Evolutionary conservation across 192 early-diverging fungal genomes (phyloP), one percentile per base, ranked within the genome.

Genomic region (Tieghemiomyces parasiticus): DNA sequence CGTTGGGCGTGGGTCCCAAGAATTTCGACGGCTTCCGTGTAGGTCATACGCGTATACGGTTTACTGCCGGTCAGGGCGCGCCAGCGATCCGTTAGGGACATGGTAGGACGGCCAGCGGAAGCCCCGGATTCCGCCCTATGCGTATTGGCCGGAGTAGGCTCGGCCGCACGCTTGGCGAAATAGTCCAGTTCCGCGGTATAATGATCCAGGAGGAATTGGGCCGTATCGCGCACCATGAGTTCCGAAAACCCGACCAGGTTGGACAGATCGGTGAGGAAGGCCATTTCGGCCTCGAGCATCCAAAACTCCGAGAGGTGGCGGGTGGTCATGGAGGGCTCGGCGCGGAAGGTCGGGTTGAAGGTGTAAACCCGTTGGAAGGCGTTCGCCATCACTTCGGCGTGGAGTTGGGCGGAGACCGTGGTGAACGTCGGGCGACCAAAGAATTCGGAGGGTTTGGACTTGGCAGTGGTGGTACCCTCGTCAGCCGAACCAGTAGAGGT

Each of bases 301-400:
- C 90, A 92, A 60, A 95, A 95, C 67, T 95, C 92, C 1, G 90
- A 85, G 24, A 95, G 56, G 66, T 95, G 92, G 26, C 89, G 80
- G 4, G 86, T 81, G 3, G 87, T 88, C 59, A 81, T 70, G 13
- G 85, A 86, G 16, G 79, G 78, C 63, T 95, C 92, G 12, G 92
- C 92, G 12, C 92, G 74, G 62, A 95, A 95, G 0, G 83, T 73
- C 22, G 85, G 92, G 16, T 83, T 80, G 64, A 95, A 76, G 0
- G 86, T 87, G 65, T 87, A 95, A 0, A 89, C 89, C 24, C 89
- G 69, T 14, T 84, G 77, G 35, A 90, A 68, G 0, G 85, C 80
- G 0, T 74, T 71, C 2, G 85, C 77, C 49, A 87, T 69, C 3
- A 88, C 77, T 67, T 92, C 92, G 20, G 86, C 75, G 62, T 94